Base-by-base conservation (phyloP, 192 early-diverging fungal species). In the Chytriomyces sp. region DNA sequence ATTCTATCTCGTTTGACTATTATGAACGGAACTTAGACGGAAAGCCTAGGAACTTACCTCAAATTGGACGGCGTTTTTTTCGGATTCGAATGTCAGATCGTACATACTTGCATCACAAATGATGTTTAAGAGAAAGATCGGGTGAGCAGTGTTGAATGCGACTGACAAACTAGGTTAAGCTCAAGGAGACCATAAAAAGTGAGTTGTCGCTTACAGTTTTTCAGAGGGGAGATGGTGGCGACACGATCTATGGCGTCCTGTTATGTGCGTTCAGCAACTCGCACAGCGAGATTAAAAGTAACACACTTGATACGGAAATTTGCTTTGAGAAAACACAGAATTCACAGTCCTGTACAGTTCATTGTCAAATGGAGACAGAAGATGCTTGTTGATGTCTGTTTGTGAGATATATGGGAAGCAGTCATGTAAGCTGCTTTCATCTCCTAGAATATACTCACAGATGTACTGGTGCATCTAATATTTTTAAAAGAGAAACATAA, bases 51-150 rank as follows among this genome's bases (percentile, higher is more conserved):
- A 39, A 62, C 61, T 39, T 52, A 86, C 87, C 78, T 79, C 52
- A 58, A 89, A 89, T 44, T 83, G 75, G 17, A 88, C 81, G 3
- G 75, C 80, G 33, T 70, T 80, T 57, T 89, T 88, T 3, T 76
- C 36, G 3, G 88, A 81, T 75, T 89, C 88, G 25, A 82, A 63
- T 22, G 81, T 82, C 4, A 88, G 68, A 60, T 89, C 86, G 53
- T 76, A 86, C 36, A 77, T 62, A 14, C 52, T 74, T 19, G 77
- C 31, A 0, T 81, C 81, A 52, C 86, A 87, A 17, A 49, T 74
- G 30, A 90, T 22, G 49, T 79, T 74, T 6, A 90, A 65, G 19
- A 90, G 60, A 58, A 81, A 90, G 14, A 90, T 73, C 3, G 86
- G 88, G 67, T 84, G 59, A 10, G 41, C 41, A 49, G 41, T 17